phyloP scores from a whole-genome alignment of 176 grass and related monocot genomes.

The Metroxylon sagu region DNA sequence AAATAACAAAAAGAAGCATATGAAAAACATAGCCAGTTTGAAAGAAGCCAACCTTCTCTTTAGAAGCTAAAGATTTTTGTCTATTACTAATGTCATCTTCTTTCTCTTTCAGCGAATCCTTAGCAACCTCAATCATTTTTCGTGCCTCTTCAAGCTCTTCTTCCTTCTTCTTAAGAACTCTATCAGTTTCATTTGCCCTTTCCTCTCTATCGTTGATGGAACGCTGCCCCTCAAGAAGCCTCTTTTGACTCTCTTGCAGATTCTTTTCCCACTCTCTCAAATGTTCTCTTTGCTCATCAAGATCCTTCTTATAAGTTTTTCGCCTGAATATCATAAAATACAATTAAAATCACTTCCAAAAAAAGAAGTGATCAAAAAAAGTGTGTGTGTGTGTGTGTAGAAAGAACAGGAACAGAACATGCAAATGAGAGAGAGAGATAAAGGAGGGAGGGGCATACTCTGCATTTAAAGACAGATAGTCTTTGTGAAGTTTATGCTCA shows the following conservation, averaged over 20 bases:
- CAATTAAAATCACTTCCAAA: constrained; percentile 9
- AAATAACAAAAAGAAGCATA: background rate
- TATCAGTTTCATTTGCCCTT: constrained; percentile 69
- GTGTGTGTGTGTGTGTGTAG: too few relatives aligned
- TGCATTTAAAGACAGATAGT: constrained; percentile 62
- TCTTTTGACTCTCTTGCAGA: constrained; percentile 83
- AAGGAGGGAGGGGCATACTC: constrained; percentile 37
- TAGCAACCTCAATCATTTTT: constrained; percentile 36
- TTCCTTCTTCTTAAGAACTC: constrained; percentile 55
- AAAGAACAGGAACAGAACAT: too few relatives aligned
- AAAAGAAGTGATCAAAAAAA: constrained; percentile 6
- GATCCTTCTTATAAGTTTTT: constrained; percentile 63
- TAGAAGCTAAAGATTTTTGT: constrained; percentile 39
- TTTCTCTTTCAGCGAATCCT: constrained; percentile 54
- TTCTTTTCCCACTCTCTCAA: constrained; percentile 73
- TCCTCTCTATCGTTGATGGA: constrained; percentile 83
- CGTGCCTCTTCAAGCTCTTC: constrained; percentile 70
- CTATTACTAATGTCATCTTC: constrained; percentile 61
- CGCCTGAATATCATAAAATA: constrained; percentile 25
- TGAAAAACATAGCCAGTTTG: background rate
- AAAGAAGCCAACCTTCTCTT: constrained; percentile 55
- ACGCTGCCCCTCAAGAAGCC: constrained; percentile 61
- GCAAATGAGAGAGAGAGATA: background rate
- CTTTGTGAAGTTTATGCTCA: constrained; percentile 81
- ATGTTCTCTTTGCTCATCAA: constrained; percentile 58